Evolutionary conservation across 2,329 filamentous ascomycete species (phyloP).

Genomic region (Mollisia scopiformis): DNA sequence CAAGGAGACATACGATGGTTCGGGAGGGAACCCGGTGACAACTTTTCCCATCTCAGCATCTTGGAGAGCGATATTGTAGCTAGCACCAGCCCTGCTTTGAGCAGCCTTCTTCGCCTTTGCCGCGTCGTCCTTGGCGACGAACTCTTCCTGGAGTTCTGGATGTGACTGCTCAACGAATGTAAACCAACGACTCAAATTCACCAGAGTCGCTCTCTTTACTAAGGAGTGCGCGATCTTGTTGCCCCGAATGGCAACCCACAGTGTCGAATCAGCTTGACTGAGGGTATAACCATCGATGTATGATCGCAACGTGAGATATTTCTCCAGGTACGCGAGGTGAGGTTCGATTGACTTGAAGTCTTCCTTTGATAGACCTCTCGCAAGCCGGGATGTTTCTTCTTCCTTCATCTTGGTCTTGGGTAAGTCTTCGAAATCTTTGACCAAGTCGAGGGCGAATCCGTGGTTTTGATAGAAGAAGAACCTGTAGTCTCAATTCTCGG

Average conservation of each 20-base stretch:
- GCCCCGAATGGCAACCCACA: slow-evolving; percentile 81
- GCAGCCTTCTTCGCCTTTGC: slow-evolving; percentile 70
- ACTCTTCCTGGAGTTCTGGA: slow-evolving; percentile 72
- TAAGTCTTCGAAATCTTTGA: no score
- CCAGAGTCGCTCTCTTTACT: slow-evolving; percentile 75
- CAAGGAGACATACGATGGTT: slow-evolving; percentile 86
- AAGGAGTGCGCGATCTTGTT: slow-evolving; percentile 85
- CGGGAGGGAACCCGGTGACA: slow-evolving; percentile 89
- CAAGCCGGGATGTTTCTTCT: slow-evolving; percentile 56
- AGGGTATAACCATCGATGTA: slow-evolving; percentile 83
- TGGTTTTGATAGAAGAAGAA: no score
- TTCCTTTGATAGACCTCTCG: slow-evolving; percentile 50
- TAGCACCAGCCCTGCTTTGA: slow-evolving; percentile 76
- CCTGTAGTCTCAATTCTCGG: no score
- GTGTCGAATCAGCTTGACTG: slow-evolving; percentile 75
- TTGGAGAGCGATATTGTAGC: slow-evolving; percentile 85
- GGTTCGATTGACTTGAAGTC: slow-evolving; percentile 83
- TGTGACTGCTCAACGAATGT: slow-evolving; percentile 80
- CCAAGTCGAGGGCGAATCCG: no score
- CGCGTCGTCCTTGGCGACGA: slow-evolving; percentile 71
- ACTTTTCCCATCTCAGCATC: slow-evolving; percentile 88
- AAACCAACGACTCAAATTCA: slow-evolving; percentile 86
- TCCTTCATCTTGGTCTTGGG: slow-evolving; percentile 53
- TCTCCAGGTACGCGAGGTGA: slow-evolving; percentile 76
- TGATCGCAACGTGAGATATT: slow-evolving; percentile 83